Conservation (phyloP, 305 asterid species). For the Nicotiana rustica region DNA sequence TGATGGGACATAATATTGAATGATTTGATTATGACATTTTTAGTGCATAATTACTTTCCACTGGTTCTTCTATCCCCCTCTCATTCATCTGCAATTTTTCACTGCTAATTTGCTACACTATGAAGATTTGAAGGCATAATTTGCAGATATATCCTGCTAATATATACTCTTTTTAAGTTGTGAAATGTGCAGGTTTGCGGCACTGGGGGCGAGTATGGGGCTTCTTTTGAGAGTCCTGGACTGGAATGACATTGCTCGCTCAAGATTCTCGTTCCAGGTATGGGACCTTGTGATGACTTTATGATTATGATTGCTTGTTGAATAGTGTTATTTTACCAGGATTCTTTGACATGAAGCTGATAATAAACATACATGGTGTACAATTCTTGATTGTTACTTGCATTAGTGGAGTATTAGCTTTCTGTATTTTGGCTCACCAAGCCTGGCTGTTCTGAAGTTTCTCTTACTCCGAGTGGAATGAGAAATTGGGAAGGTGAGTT, state of each 20-base stretch:
- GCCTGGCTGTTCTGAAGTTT: neutral
- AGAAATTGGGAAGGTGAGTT: constrained; percentile 5
- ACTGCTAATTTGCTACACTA: neutral
- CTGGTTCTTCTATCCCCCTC: neutral
- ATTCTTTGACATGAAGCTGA: constrained; percentile 25
- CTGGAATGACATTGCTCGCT: neutral
- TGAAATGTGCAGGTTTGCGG: constrained; percentile 46
- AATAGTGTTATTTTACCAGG: constrained; percentile 1
- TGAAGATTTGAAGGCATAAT: constrained; percentile 26
- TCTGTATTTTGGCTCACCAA: neutral
- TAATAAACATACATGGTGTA: neutral
- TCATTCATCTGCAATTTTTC: neutral
- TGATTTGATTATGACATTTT: constrained; percentile 27
- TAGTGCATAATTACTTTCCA: neutral
- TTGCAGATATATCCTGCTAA: constrained; percentile 40
- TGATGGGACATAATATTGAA: constrained; percentile 41
- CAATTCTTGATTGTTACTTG: neutral
- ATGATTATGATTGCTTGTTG: constrained; percentile 16
- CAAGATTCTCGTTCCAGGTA: neutral
- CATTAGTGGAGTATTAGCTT: neutral
- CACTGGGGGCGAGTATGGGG: neutral
- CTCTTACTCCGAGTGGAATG: neutral
- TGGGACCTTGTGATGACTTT: constrained; percentile 9
- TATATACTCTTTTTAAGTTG: constrained; percentile 37
- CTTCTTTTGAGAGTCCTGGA: constrained; percentile 2